Evolutionary conservation across 805 yeast species (phyloP).

Genomic region (Pichia kluyveri): DNA sequence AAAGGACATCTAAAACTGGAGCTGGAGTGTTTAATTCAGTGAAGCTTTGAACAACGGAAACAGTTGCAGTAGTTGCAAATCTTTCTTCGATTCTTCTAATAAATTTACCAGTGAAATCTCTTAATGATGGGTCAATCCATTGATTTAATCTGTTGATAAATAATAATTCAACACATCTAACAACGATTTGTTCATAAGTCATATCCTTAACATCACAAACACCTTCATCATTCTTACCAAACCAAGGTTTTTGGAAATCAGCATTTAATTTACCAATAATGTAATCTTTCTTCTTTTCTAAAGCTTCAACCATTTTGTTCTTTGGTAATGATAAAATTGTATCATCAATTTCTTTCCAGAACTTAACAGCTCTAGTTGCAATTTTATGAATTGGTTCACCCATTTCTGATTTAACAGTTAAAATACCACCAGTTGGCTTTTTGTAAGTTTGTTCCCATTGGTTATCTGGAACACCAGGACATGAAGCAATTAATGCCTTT

Average conservation of each 20-base stretch:
- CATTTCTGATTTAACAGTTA: constrained; percentile 97
- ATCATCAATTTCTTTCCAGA: constrained; percentile 97
- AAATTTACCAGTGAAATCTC: constrained; percentile 80
- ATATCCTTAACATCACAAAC: constrained; percentile 88
- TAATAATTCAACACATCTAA: constrained; percentile 81
- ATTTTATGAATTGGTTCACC: constrained; percentile 99
- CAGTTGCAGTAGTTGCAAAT: constrained; percentile 50
- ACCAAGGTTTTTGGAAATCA: constrained; percentile 98
- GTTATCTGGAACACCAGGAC: constrained; percentile 81
- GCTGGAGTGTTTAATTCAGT: constrained; percentile 62
- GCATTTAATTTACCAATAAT: constrained; percentile 80
- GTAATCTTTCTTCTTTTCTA: constrained; percentile 75
- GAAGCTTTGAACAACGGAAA: constrained; percentile 69
- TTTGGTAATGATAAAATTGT: constrained; percentile 88
- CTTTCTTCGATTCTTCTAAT: constrained; percentile 96
- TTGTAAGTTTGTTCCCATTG: constrained; percentile 94
- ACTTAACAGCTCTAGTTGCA: constrained; percentile 94
- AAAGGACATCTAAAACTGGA: constrained; percentile 47
- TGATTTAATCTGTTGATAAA: constrained; percentile 67
- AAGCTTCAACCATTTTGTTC: constrained; percentile 72
- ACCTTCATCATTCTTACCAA: constrained; percentile 67
- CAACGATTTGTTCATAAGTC: constrained; percentile 89
- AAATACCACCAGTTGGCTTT: constrained; percentile 93
- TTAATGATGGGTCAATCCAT: constrained; percentile 84
- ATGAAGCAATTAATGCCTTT: constrained; percentile 80